These are phyloP conservation scores for Cucumis hystrix DNA, from an alignment of 306 rosid genomes.

Conservation along the genomic window DNA sequence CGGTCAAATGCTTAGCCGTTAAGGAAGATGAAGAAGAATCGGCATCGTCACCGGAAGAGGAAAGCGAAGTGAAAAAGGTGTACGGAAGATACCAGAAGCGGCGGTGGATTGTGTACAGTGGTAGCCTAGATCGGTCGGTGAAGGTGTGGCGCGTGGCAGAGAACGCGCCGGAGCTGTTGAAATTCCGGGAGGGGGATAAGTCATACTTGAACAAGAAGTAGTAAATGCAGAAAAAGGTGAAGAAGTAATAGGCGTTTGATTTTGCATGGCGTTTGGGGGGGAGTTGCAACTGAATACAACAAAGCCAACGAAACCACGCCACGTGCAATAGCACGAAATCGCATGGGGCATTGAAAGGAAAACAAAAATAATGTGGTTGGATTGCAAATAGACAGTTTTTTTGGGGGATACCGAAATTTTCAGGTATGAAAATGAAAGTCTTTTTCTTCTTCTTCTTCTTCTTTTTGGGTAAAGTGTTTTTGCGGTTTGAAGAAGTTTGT, in stretches of 20 bases:
- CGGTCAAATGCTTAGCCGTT: constrained; percentile 73
- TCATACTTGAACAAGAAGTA: not conserved
- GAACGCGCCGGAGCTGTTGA: constrained; percentile 32
- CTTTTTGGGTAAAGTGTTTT: not conserved
- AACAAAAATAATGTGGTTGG: not conserved
- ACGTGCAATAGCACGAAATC: not conserved
- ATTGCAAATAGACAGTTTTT: not conserved
- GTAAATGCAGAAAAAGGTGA: not conserved
- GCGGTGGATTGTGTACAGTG: constrained; percentile 68
- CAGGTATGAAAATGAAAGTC: not conserved
- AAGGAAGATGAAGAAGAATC: constrained; percentile 21
- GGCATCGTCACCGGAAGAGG: not conserved
- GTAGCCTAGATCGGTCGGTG: constrained; percentile 72
- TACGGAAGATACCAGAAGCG: constrained; percentile 1
- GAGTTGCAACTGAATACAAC: not conserved
- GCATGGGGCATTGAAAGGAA: not conserved
- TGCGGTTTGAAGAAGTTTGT: not conserved
- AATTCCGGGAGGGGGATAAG: constrained; percentile 6
- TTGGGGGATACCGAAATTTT: not conserved
- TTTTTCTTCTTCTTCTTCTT: too few relatives aligned
- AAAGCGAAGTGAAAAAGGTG: not conserved
- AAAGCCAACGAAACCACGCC: not conserved
- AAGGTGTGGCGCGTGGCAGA: constrained; percentile 89
- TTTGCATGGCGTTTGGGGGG: not conserved
- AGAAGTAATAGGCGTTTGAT: not conserved